Base-by-base conservation (phyloP, 2,329 filamentous ascomycete species). In the Pseudogymnoascus sp. region DNA sequence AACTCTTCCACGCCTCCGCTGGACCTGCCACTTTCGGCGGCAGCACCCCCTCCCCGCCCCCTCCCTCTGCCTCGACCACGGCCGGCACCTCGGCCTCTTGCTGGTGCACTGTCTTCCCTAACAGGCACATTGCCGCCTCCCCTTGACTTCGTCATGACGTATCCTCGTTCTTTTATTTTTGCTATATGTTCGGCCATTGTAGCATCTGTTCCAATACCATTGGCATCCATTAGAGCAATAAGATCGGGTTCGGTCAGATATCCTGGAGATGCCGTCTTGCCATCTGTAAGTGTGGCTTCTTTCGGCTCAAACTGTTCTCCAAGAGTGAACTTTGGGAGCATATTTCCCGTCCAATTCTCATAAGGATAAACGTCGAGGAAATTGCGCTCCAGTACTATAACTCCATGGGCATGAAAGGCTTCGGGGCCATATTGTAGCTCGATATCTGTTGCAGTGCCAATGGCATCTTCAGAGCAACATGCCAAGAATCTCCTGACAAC, bases 151-250 rank as follows among this genome's bases (percentile, higher is more conserved):
- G 89, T 87, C 63, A 86, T 84, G 59, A 92, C 93, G 71, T 99
- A 99, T 68, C 92, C 82, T 64, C 94, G 82, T 63, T 92, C 85
- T 74, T 97, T 92, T 69, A 99, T 96, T 75, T 93, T 99, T 64
- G 90, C 86, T 70, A 99, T 99, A 72, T 99, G 94, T 70, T 99
- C 94, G 0, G 94, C 94, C 94, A 99, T 99, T 1, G 94, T 99
- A 6, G 94, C 94, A 77, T 99, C 94, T 8, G 94, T 99, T 11
- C 94, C 94, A 66, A 99, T 99, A 2, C 94, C 94, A 72, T 99
- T 99, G 49, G 91, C 92, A 76, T 99, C 94, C 94, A 99, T 99
- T 10, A 99, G 82, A 2, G 89, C 89, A 72, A 99, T 96, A 26
- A 99, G 80, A 72, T 99, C 94, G 0, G 94, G 92, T 73, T 99